These are phyloP conservation scores for Fusarium paranaense DNA, from an alignment of 2,329 filamentous ascomycete genomes.

Conservation along the genomic window DNA sequence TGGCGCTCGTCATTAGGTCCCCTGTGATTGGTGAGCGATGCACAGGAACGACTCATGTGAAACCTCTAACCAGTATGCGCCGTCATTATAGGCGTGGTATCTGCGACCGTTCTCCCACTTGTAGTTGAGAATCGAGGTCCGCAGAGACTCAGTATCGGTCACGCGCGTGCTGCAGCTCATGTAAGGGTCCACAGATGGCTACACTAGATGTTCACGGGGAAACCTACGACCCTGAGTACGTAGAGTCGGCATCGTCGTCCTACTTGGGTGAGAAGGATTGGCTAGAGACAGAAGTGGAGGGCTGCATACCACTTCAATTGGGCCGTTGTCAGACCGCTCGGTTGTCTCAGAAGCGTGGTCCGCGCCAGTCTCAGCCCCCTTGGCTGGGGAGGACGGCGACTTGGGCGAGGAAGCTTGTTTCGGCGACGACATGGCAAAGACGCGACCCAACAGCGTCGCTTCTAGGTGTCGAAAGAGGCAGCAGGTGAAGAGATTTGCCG, in stretches of 20 bases:
- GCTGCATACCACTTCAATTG: constrained; percentile 13
- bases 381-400: neutral
- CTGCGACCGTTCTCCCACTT: constrained; percentile 59
- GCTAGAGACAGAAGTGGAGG: neutral
- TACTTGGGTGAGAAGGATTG: constrained; percentile 4
- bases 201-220: neutral
- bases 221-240: constrained; percentile 10
- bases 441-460: neutral
- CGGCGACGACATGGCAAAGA: neutral
- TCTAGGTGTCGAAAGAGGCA: neutral
- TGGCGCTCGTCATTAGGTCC: constrained; percentile 42
- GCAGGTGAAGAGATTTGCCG: neutral
- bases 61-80: constrained; percentile 46
- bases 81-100: constrained; percentile 60
- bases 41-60: neutral
- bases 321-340: neutral
- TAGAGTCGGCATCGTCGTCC: constrained; percentile 20
- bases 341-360: neutral
- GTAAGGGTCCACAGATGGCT: neutral
- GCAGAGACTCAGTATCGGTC: constrained; percentile 20
- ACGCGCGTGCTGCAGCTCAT: neutral
- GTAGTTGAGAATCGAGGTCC: constrained; percentile 26
- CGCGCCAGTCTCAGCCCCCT: neutral
- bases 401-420: neutral
- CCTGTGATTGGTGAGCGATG: constrained; percentile 6